These are phyloP conservation scores for Cymodocea nodosa DNA, from an alignment of 116 monocot species.

Conservation along the genomic window DNA sequence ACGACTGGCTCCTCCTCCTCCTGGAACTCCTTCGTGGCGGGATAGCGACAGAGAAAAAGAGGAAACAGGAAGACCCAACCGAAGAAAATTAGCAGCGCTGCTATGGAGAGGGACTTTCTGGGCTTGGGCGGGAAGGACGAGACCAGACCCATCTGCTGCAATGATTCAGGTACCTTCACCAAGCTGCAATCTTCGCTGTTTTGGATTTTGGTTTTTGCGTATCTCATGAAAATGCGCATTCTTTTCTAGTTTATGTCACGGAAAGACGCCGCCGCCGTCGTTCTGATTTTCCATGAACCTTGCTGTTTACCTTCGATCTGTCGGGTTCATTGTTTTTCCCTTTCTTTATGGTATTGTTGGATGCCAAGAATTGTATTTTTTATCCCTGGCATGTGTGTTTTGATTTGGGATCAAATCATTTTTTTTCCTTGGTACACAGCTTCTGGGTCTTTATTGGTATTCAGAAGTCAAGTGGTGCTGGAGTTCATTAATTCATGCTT, in stretches of 20 bases:
- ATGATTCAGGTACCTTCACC: background rate
- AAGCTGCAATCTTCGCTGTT: background rate
- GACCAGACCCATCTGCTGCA: background rate
- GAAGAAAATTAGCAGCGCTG: background rate
- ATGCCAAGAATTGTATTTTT: no score
- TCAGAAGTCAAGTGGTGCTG: background rate
- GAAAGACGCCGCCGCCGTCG: background rate
- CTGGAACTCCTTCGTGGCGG: background rate
- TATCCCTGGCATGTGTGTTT: background rate
- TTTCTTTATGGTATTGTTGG: no score
- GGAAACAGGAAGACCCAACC: background rate
- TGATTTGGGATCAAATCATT: background rate
- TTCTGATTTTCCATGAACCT: background rate
- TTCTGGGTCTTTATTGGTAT: background rate
- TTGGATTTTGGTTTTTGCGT: background rate
- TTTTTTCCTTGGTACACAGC: background rate
- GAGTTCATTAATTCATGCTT: background rate
- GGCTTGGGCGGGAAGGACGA: constrained; percentile 21
- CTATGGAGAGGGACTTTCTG: constrained; percentile 43
- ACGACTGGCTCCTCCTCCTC: no score
- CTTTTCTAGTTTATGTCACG: background rate
- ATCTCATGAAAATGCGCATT: background rate
- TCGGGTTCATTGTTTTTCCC: background rate
- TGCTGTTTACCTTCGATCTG: no score
- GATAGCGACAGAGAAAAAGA: background rate